Percentiles rank a stretch among this genome's conserved stretches.
Evolutionary conservation across 805 yeast genomes (phyloP).

Genomic region (Saturnispora diversa): DNA sequence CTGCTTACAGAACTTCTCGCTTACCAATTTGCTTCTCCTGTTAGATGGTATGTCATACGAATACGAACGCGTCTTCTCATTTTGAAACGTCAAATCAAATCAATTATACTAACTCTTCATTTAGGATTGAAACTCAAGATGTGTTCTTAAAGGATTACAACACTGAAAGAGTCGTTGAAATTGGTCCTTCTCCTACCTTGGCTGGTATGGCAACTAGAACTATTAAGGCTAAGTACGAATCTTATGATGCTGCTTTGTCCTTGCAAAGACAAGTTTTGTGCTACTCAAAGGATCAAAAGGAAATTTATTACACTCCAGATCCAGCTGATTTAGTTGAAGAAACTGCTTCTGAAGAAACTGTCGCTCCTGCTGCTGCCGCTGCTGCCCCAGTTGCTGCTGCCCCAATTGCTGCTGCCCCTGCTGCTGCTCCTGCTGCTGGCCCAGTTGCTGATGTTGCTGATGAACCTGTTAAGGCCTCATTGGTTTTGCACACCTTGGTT

Average conservation of each 20-base stretch:
- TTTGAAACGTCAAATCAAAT: background rate
- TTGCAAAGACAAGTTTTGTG: conserved; percentile 90
- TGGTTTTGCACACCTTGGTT: conserved; percentile 79
- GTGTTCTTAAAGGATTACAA: conserved; percentile 89
- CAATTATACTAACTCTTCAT: conserved; percentile 10
- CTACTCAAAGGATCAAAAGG: conserved; percentile 92
- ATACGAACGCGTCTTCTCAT: background rate
- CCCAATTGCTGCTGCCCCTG: conserved; percentile 50
- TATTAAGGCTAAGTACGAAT: conserved; percentile 88
- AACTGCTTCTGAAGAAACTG: conserved; percentile 23
- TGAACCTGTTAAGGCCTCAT: conserved; percentile 78
- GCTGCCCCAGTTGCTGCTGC: conserved; percentile 53
- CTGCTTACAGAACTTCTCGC: conserved; percentile 93
- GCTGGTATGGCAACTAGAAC: conserved; percentile 99
- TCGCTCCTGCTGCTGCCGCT: conserved; percentile 34
- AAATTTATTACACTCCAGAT: conserved; percentile 89
- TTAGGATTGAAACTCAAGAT: conserved; percentile 90
- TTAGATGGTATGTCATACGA: conserved; percentile 61
- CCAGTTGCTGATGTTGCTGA: conserved; percentile 83
- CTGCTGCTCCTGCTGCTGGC: conserved; percentile 65
- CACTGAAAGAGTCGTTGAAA: conserved; percentile 95
- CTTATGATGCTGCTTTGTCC: conserved; percentile 95
- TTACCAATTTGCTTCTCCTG: conserved; percentile 98
- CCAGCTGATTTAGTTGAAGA: conserved; percentile 43
- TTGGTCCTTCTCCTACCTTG: conserved; percentile 97